Base-by-base conservation (phyloP, 148 eudicot genomes). In the Arbutus unedo region DNA sequence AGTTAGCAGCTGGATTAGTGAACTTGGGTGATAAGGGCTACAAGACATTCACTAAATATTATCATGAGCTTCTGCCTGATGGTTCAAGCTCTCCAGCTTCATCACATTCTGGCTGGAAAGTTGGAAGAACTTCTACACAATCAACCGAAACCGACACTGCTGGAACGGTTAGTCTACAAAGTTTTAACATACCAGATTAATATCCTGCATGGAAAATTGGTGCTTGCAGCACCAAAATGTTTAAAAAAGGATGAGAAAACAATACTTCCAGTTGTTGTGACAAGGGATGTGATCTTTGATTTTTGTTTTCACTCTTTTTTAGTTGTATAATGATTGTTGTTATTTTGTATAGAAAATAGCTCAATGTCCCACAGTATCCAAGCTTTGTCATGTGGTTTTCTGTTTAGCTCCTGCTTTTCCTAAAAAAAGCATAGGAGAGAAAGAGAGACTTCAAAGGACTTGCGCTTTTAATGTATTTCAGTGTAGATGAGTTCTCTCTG, bases 1-100 rank as follows among this genome's bases (percentile, higher is more conserved):
- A 96, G 62, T 85, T 96, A 83, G 99, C 99, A 59, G 77, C 90
- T 49, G 99, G 99, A 57, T 82, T 96, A 74, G 88, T 93, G 64
- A 94, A 89, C 90, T 87, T 96, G 38, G 97, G 98, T 50, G 98
- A 94, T 83, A 96, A 85, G 92, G 92, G 98, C 72, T 94, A 92
- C 89, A 93, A 92, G 88, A 93, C 93, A 54, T 84, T 94, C 38
- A 91, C 94, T n/a, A 96, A 92, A 87, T 93, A 94, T 87, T 96
- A 83, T 83, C 97, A 95, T 59, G 99, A 96, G 73, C 87, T 90
- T 82, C 90, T 90, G 82, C 95, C 95, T 84, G 99, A 96, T 84
- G 94, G 94, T 77, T 86, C 95, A 21, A 89, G 89, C 67, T 87
- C 97, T 85, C 94, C 99, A 13, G 88, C 91, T 5, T 85, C 93